Base-by-base conservation (phyloP, 2,329 filamentous ascomycete species). In the Microcera coccophila region DNA sequence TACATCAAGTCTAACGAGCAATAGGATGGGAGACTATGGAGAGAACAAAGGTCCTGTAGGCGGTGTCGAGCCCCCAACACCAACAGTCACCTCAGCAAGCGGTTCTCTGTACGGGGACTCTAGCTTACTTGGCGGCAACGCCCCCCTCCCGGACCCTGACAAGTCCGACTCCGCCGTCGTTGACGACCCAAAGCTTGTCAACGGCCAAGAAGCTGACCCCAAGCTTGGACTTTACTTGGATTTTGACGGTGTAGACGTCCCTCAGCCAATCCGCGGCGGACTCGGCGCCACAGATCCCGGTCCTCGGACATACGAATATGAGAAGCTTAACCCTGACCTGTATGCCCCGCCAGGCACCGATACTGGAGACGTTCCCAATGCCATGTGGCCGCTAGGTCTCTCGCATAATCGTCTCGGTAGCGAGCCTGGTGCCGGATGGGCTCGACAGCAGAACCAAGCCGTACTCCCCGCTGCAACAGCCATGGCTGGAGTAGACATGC, bases 401-500 rank as follows among this genome's bases (percentile, higher is more conserved):
- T 82, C 79, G 3, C 79, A 83, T 55, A 72, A 79, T 11, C 69
- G 79, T 26, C 83, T 83, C 38, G 79, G 82, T n/a, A 70, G 78
- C 79, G 54, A 53, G 69, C 46, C 14, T 9, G 15, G 22, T 12
- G 84, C 82, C 36, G 84, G 85, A 40, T 90, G 85, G 85, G 86
- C 85, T 1, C 75, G 85, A 18, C 82, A 89, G 63, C 88, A 84
- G 1, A 87, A 82, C 4, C 67, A 81, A 14, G 74, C 79, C 22
- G 81, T 85, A 63, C 71, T 87, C 3, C 73, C 76, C 22, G 76
- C 76, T 7, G 84, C 80, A 53, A 73, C 79, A n/a, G 82, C 88
- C 59, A 74, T 90, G 34, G 85, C 85, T 2, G 81, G 82, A 31
- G 85, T 89, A 41, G 87, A 90, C 62, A 90, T 90, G 85, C 78